These are phyloP conservation scores for Oxyria digyna DNA, from an alignment of 148 eudicot genomes.

Conservation along the genomic window DNA sequence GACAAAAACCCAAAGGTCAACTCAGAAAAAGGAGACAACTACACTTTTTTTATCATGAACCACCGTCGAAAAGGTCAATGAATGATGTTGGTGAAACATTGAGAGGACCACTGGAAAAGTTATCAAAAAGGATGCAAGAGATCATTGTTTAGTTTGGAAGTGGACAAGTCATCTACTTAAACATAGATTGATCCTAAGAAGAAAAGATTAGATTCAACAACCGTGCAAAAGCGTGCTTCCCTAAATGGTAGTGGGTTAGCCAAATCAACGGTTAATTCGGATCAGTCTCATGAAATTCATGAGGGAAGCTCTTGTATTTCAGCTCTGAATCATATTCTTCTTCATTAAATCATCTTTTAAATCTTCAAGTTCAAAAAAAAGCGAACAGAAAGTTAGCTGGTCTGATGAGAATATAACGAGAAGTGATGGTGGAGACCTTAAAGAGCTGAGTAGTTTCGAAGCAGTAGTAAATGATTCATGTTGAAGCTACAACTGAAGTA, in stretches of 20 bases:
- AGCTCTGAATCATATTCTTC: conserved; percentile 3
- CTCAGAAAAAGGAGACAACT: conserved; percentile 27
- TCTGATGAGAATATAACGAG: conserved; percentile 51
- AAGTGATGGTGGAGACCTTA: conserved; percentile 26
- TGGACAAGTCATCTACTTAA: conserved; percentile 16
- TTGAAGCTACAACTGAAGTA: too few species aligned
- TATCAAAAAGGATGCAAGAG: conserved; percentile 14
- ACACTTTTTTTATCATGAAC: conserved; percentile 26
- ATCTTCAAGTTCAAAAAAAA: conserved; percentile 33
- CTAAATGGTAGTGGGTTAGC: not conserved
- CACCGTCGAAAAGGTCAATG: conserved; percentile 8
- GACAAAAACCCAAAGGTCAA: conserved; percentile 22
- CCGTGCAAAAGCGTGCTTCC: not conserved
- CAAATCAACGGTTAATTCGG: conserved; percentile 4
- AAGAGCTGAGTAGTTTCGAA: conserved; percentile 21
- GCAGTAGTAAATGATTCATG: conserved; percentile 23
- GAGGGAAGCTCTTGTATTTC: conserved; percentile 13
- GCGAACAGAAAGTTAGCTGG: conserved; percentile 68
- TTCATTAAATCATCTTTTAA: conserved; percentile 37
- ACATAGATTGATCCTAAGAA: conserved; percentile 7
- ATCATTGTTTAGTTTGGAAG: conserved; percentile 4
- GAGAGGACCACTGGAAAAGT: conserved; percentile 19
- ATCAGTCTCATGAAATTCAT: conserved; percentile 13
- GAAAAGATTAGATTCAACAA: conserved; percentile 10
- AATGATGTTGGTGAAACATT: conserved; percentile 19